phyloP scores from a whole-genome alignment of 306 rosid species.

The Macrotyloma uniflorum region DNA sequence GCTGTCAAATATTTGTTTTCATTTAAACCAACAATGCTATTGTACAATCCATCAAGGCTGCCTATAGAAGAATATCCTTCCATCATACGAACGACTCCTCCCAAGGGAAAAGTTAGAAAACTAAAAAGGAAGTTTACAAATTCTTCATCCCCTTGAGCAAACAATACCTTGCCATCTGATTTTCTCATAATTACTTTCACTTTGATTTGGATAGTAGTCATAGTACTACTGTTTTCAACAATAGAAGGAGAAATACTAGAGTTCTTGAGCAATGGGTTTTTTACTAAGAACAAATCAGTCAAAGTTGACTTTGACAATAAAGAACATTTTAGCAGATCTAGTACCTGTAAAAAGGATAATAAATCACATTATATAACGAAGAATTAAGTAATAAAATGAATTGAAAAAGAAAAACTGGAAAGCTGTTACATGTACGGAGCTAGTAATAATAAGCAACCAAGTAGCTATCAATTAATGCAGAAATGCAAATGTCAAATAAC shows the following conservation, averaged over 20 bases:
- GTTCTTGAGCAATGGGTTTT: neutral
- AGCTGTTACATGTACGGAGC: neutral
- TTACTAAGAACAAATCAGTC: neutral
- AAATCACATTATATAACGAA: neutral
- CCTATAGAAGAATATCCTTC: neutral
- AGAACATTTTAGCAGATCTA: constrained; percentile 34
- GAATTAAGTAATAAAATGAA: neutral
- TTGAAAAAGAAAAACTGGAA: neutral
- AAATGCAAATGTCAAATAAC: neutral
- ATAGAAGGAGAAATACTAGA: neutral
- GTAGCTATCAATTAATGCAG: neutral
- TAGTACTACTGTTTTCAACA: neutral
- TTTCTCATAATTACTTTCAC: neutral
- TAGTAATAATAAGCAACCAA: neutral
- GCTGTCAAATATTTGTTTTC: neutral
- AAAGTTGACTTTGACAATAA: neutral
- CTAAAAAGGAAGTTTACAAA: constrained; percentile 16
- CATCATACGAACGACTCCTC: neutral
- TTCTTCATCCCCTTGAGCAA: constrained; percentile 31
- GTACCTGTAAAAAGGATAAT: neutral
- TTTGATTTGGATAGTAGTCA: neutral
- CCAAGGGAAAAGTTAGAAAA: constrained; percentile 32
- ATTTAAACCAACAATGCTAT: neutral
- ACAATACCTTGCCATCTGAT: constrained; percentile 6
- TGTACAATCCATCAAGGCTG: constrained; percentile 10